Base-by-base conservation (phyloP, 202 grass and related monocot species). In the Digitaria exilis region DNA sequence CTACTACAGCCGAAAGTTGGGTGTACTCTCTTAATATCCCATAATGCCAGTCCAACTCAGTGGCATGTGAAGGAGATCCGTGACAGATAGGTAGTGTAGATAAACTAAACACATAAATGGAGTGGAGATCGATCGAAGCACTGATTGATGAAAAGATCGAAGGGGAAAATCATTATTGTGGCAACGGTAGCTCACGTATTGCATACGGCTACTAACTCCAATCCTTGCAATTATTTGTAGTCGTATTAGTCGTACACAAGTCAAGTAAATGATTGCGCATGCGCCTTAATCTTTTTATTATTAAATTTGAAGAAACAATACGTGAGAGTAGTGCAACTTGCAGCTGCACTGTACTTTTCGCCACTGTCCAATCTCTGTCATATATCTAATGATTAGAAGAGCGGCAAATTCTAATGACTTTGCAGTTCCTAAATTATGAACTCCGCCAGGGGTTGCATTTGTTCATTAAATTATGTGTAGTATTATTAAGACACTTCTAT, bases 41-140 rank as follows among this genome's bases (percentile, higher is more conserved):
- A 34, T 69, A 70, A 84, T 77, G 77, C 81, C 68, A 80, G 82
- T 89, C 82, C 32, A 75, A 42, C 21, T 77, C 82, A 43, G 54
- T 76, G 75, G 82, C 82, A 89, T 85, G 87, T 82, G 87, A 80
- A 76, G 71, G 73, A 85, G 82, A 89, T 89, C 87, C 24, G 77
- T 71, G 63, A 49, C 71, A 85, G 77, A 81, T 65, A 42, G 63
- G 32, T 69, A 71, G 55, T 22, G 52, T 76, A 29, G 46, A 67
- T 52, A 42, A 45, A 42, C 25, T 39, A 69, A 16, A 49, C 19
- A 41, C 52, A 69, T 70, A 68, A 68, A 75, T 35, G 26, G 32
- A 63, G 21, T 61, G 34, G 28, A 76, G 12, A 71, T 71, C 59
- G 28, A 31, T 32, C 44, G 16, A 49, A 28, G 9, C 15, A 15